Percentiles rank a stretch among this genome's conserved stretches.
phyloP scores from a whole-genome alignment of 257 asterid species.

The Ehretia macrophylla region DNA sequence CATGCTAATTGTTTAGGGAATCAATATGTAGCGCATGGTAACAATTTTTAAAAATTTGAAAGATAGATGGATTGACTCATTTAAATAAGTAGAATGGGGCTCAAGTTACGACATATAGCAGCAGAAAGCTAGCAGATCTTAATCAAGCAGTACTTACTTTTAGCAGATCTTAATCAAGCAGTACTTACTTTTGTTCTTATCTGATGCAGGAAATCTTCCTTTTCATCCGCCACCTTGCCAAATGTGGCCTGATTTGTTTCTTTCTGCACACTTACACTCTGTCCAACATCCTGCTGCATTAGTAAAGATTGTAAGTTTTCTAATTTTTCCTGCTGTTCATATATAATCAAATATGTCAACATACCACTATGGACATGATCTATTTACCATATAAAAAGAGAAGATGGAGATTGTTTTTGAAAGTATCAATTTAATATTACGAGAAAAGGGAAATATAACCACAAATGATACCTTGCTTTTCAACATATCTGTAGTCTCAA shows the following conservation, averaged over 20 bases:
- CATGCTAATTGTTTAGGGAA: too few relatives aligned
- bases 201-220: conserved; percentile 86
- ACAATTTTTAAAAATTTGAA: too few relatives aligned
- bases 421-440: not conserved
- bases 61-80: too few relatives aligned
- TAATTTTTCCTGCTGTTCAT: conserved; percentile 3
- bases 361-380: conserved; percentile 1
- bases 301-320: conserved; percentile 9
- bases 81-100: not conserved
- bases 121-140: not conserved
- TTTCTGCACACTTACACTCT: conserved; percentile 21
- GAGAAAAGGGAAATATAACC: not conserved
- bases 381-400: not conserved
- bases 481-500: conserved; percentile 31
- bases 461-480: conserved; percentile 49
- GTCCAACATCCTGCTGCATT: conserved; percentile 33
- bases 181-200: conserved; percentile 79
- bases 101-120: conserved; percentile 6
- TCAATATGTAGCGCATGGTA: too few relatives aligned
- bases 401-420: conserved; percentile 2
- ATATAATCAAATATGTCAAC: not conserved
- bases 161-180: conserved; percentile 6
- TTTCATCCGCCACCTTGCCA: conserved; percentile 45
- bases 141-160: conserved; percentile 51
- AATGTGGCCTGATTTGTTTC: conserved; percentile 11